Evolutionary conservation across 129 eudicot genomes (phyloP).

Genomic region (Pulicaria dysenterica): DNA sequence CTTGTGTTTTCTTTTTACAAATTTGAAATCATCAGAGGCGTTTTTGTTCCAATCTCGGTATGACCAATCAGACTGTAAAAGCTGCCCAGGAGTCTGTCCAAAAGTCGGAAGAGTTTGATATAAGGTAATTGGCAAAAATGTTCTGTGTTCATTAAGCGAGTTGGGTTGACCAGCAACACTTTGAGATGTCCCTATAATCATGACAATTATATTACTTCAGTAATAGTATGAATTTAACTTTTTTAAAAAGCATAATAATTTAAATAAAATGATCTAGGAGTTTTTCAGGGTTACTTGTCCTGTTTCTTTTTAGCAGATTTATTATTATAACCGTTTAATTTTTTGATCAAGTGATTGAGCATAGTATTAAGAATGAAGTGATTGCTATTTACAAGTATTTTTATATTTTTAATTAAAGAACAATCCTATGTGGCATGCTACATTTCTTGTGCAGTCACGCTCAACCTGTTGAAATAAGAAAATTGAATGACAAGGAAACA

Average conservation of each 20-base stretch:
- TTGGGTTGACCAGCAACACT: neutral
- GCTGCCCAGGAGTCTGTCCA: constrained; percentile 93
- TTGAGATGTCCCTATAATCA: neutral
- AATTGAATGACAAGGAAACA: neutral
- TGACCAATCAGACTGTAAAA: constrained; percentile 81
- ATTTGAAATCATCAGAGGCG: constrained; percentile 57
- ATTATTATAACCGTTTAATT: neutral
- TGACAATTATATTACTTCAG: neutral
- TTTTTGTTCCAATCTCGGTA: constrained; percentile 94
- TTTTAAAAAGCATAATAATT: too few relatives aligned
- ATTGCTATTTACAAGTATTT: neutral
- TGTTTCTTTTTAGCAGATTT: neutral
- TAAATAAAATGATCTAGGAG: too few relatives aligned
- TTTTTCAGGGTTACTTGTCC: neutral
- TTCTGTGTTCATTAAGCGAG: constrained; percentile 1
- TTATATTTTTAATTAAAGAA: neutral
- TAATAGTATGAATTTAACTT: too few relatives aligned
- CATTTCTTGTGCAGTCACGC: neutral
- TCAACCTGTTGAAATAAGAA: neutral
- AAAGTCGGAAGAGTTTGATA: constrained; percentile 78
- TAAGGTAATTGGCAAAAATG: constrained; percentile 50
- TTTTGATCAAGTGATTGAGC: neutral
- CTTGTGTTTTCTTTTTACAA: constrained; percentile 11
- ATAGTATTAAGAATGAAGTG: neutral
- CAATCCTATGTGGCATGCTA: constrained; percentile 1